Evolutionary conservation across 2,329 filamentous ascomycete genomes (phyloP), one percentile per base, ranked within the genome.

Genomic region (Colletotrichum aenigma): DNA sequence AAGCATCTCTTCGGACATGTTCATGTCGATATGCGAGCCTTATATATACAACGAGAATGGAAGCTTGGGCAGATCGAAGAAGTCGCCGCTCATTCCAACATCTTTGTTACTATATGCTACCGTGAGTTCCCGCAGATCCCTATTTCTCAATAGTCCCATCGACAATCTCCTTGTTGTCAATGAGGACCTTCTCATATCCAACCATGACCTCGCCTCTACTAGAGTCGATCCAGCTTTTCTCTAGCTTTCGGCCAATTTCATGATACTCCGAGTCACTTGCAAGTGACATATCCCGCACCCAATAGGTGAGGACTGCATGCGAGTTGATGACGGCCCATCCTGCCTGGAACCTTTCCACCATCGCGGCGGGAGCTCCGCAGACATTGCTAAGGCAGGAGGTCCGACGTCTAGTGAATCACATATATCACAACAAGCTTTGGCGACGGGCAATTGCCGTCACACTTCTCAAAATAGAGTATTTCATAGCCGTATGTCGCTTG

Each of bases 61-160:
- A 48, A 48, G 38, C 38, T 48, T 0, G 0, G 9, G 18, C 9
- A 48, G 38, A 48, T n/a, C 38, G 9, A n/a, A 0, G 9, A n/a
- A 48, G 38, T 48, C 38, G 0, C 18, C 38, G 5, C 9, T 18
- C 38, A n/a, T n/a, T n/a, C 9, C 38, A n/a, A 2, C 9, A 18
- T n/a, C 5, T 43, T 18, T n/a, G 3, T 43, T 43, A 0, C 0
- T 0, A 43, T 18, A n/a, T n/a, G 38, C 38, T 48, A 48, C 5
- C 1, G 0, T n/a, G 18, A n/a, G 4, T 7, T 12, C 9, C 38
- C 18, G 2, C 38, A 0, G 9, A 0, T 6, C 0, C 18, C 0
- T 4, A 7, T 3, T n/a, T 1, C 38, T n/a, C 38, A 12, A 7
- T 4, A 7, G 0, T 48, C 9, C 0, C 5, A 48, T 12, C 3